These are phyloP conservation scores for Pythium phragmiticola DNA, from an alignment of 352 stramenopile species.

Conservation along the genomic window DNA sequence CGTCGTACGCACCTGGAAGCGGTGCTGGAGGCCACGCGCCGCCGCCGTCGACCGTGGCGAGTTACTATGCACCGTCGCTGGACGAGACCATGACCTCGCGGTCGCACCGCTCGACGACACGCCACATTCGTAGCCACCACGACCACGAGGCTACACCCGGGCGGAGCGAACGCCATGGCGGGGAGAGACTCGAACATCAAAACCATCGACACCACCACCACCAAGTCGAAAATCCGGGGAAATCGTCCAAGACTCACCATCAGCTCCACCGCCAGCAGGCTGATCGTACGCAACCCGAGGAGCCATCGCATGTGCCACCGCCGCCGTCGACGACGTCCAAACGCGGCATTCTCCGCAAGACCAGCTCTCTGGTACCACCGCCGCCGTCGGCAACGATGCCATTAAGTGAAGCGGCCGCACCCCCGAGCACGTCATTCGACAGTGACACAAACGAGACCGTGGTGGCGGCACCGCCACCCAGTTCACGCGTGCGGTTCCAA, in stretches of 20 bases:
- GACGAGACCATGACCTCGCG: constrained; percentile 7
- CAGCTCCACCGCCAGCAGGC: neutral
- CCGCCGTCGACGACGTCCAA: constrained; percentile 11
- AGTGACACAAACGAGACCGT: neutral
- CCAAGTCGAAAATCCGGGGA: neutral
- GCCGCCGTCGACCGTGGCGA: constrained; percentile 6
- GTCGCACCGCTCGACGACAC: constrained; percentile 5
- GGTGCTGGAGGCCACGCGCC: neutral
- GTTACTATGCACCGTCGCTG: constrained; percentile 25
- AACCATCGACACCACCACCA: constrained; percentile 4
- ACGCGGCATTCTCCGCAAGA: constrained; percentile 18
- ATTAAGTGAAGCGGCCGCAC: neutral
- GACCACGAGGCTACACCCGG: constrained; percentile 4
- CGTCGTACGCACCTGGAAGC: constrained; percentile 11
- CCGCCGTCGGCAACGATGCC: constrained; percentile 15
- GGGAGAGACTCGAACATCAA: constrained; percentile 6
- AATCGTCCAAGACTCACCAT: neutral
- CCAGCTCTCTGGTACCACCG: neutral
- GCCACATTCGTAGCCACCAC: constrained; percentile 11
- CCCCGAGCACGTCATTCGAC: neutral
- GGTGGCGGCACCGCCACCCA: constrained; percentile 37
- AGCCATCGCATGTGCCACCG: neutral
- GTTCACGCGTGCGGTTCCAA: constrained; percentile 38
- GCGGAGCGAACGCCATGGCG: constrained; percentile 18
- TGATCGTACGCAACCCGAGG: neutral